These are phyloP conservation scores for Curvularia spicifera DNA, from an alignment of 2,329 filamentous ascomycete genomes.

Conservation along the genomic window DNA sequence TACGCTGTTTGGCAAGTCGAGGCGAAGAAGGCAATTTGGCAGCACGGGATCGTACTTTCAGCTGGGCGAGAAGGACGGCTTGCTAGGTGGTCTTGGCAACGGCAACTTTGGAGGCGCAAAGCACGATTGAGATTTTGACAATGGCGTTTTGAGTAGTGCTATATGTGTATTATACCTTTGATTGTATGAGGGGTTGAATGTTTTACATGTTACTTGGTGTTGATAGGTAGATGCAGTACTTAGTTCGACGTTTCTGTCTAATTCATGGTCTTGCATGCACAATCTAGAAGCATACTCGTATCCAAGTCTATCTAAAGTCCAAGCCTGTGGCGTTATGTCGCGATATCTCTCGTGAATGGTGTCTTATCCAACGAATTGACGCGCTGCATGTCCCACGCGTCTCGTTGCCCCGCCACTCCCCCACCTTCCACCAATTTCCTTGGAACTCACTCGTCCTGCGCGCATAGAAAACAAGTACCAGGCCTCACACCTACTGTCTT, in stretches of 20 bases:
- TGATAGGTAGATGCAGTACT: background rate
- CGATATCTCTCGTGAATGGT: background rate
- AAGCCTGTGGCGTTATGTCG: background rate
- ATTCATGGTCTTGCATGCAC: background rate
- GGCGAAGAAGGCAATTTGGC: constrained; percentile 53
- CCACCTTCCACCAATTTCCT: background rate
- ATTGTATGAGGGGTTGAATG: background rate
- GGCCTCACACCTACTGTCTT: background rate
- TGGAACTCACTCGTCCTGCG: too few species aligned
- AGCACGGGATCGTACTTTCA: constrained; percentile 66
- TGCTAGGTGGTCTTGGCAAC: constrained; percentile 62
- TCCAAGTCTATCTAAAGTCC: too few species aligned
- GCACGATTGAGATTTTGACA: constrained; percentile 32
- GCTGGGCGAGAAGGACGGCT: constrained; percentile 71
- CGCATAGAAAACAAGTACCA: too few species aligned
- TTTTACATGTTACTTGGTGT: background rate
- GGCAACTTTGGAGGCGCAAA: constrained; percentile 48
- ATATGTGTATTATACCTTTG: constrained; percentile 20
- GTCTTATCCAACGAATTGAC: background rate
- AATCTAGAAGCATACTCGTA: too few species aligned
- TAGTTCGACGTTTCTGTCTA: background rate
- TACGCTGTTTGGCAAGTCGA: constrained; percentile 45
- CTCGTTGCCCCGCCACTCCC: background rate
- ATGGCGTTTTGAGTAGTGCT: background rate
- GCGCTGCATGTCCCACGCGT: background rate